Evolutionary conservation across 257 asterid genomes (phyloP), one percentile per base, ranked within the genome.

Genomic region (Rhazya stricta): DNA sequence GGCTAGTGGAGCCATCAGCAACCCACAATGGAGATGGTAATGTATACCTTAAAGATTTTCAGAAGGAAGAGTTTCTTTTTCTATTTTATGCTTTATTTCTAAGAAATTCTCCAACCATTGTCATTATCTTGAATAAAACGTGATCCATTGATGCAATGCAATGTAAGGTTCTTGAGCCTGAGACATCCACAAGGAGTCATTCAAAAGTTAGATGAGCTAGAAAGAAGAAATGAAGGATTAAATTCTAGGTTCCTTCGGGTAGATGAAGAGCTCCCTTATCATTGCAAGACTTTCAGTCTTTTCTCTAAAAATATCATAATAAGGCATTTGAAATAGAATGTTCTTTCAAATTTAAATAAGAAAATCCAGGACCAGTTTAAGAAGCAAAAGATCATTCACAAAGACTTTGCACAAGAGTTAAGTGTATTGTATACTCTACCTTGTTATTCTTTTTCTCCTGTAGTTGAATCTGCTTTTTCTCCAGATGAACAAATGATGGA

Each of bases 401-500:
- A 10, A 37, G 6, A 37, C 9, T 66, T 37, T 51, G 21, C 50
- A 16, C 43, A 32, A 65, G 2, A 36, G 42, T 66, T 23, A 10
- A 46, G 19, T 37, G 32, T 37, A 21, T 37, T 19, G 42, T n/a
- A 19, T 21, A 66, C 50, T 27, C 23, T 72, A 93, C 98, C 97
- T 87, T 91, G n/a, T 83, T 80, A 76, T 85, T 83, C 78, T 86
- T 86, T 67, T 87, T 87, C 82, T 83, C 92, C 79, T 82, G 87
- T 76, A 93, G 88, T 74, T 85, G 87, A 69, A 93, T 84, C 66
- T 81, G 74, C 27, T 77, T 80, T 50, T 79, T 81, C 88, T 88
- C 96, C 72, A 91, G 84, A 46, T 76, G 79, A 74, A 93, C 96
- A 81, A 77, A 86, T 79, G 85, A 81, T 69, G 96, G 89, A 46